phyloP scores from a whole-genome alignment of 139 green algal genomes.

The Micractinium conductrix region DNA sequence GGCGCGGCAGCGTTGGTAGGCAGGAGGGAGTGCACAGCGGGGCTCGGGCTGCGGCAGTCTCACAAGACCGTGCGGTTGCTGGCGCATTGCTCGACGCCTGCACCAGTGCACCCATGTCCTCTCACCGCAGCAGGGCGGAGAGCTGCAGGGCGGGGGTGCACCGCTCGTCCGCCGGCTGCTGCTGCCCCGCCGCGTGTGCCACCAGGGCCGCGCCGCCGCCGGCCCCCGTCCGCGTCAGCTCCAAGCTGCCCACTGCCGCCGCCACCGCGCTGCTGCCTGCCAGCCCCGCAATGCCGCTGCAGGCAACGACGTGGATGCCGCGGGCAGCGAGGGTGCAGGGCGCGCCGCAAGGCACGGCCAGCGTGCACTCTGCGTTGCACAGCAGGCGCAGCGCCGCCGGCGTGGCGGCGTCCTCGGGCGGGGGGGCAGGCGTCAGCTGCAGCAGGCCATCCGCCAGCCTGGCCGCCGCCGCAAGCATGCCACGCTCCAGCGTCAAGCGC shows the following conservation, averaged over 20 bases:
- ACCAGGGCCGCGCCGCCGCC: background rate
- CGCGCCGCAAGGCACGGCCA: background rate
- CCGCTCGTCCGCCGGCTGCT: background rate
- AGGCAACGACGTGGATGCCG: background rate
- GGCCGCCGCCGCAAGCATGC: constrained; percentile 31
- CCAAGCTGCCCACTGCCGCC: background rate
- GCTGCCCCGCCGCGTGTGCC: background rate
- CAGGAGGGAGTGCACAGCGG: background rate
- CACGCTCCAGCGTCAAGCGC: background rate
- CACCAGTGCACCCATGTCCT: background rate
- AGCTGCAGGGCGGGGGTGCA: background rate
- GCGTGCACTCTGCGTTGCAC: background rate
- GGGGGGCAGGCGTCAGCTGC: constrained; percentile 8
- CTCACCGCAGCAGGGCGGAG: constrained; percentile 4
- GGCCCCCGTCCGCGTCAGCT: background rate
- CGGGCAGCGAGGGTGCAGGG: background rate
- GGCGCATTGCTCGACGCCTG: too few relatives aligned
- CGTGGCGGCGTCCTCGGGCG: background rate
- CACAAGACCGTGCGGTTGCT: too few relatives aligned
- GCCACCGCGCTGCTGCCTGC: constrained; percentile 20
- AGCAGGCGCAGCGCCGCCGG: constrained; percentile 41
- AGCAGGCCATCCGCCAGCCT: constrained; percentile 28
- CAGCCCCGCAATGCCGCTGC: constrained; percentile 21
- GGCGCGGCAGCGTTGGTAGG: background rate
- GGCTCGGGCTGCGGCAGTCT: too few relatives aligned